phyloP scores from a whole-genome alignment of 2,329 filamentous ascomycete genomes.

The Talaromyces verruculosus region DNA sequence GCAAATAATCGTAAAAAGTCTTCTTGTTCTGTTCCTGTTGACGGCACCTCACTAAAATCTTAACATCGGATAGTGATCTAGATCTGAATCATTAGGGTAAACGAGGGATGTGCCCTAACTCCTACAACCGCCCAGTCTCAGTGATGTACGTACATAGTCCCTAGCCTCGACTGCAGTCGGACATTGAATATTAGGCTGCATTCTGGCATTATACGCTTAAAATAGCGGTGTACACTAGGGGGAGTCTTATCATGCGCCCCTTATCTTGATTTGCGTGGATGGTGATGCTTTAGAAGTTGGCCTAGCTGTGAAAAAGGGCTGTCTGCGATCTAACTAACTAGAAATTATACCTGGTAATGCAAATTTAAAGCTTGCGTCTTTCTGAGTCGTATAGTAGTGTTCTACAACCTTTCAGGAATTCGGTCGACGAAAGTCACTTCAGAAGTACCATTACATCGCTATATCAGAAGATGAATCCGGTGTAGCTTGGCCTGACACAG shows the following conservation, averaged over 20 bases:
- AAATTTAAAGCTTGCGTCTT: neutral
- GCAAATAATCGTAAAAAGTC: neutral
- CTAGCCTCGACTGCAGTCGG: neutral
- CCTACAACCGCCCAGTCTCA: neutral
- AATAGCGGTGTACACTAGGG: neutral
- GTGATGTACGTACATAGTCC: neutral
- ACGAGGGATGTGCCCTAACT: neutral
- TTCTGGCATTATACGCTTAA: neutral
- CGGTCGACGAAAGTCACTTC: neutral
- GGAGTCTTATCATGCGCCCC: neutral
- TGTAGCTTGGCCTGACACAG: neutral
- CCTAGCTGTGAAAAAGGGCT: neutral
- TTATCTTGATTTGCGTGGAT: neutral
- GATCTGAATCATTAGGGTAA: neutral
- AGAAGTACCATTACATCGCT: neutral
- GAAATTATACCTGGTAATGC: neutral
- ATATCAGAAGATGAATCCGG: neutral
- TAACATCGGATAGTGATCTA: neutral
- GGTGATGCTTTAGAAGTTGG: neutral
- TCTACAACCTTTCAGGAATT: neutral
- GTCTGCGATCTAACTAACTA: neutral
- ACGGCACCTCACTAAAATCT: neutral
- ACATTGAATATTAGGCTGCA: neutral
- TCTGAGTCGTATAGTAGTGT: neutral
- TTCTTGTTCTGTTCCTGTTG: neutral